Conservation (phyloP, 2,329 filamentous ascomycete species). For the Stenocarpella maydis region DNA sequence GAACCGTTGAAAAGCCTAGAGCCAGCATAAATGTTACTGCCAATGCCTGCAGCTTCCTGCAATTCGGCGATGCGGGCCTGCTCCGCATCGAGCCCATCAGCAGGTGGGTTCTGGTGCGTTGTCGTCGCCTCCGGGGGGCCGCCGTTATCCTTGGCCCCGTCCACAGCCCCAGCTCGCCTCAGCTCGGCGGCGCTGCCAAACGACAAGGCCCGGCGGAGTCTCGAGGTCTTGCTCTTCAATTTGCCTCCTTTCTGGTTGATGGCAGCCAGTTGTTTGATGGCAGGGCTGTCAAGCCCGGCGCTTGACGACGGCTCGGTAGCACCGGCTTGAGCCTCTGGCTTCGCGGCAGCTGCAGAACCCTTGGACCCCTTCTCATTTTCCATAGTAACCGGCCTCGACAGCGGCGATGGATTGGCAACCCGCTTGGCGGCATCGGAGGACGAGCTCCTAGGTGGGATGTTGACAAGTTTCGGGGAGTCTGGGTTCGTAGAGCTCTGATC, state of each 20-base stretch:
- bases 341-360: constrained; percentile 47
- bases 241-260: constrained; percentile 82
- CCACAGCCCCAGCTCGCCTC: constrained; percentile 74
- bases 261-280: constrained; percentile 85
- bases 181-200: constrained; percentile 96
- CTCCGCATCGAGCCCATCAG: constrained; percentile 80
- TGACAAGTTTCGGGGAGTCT: constrained; percentile 64
- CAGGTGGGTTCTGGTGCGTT: constrained; percentile 60
- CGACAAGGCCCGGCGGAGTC: constrained; percentile 90
- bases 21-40: constrained; percentile 91
- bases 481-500: constrained; percentile 58
- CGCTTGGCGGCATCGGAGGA: constrained; percentile 73
- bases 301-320: constrained; percentile 39
- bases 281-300: constrained; percentile 67
- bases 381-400: constrained; percentile 76
- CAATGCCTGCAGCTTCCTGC: constrained; percentile 91
- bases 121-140: constrained; percentile 55
- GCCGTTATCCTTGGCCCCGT: constrained; percentile 44
- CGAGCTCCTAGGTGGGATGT: constrained; percentile 68
- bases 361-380: constrained; percentile 59
- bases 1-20: constrained; percentile 87
- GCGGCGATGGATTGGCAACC: constrained; percentile 72
- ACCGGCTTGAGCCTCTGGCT: constrained; percentile 35
- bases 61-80: constrained; percentile 90
- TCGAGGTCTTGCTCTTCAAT: constrained; percentile 84